A percentile compares a stretch with the other conserved stretches of the same genome.
Evolutionary conservation across 371 early-diverging fungal species (phyloP).

Genomic region (Batrachochytrium dendrobatidis): DNA sequence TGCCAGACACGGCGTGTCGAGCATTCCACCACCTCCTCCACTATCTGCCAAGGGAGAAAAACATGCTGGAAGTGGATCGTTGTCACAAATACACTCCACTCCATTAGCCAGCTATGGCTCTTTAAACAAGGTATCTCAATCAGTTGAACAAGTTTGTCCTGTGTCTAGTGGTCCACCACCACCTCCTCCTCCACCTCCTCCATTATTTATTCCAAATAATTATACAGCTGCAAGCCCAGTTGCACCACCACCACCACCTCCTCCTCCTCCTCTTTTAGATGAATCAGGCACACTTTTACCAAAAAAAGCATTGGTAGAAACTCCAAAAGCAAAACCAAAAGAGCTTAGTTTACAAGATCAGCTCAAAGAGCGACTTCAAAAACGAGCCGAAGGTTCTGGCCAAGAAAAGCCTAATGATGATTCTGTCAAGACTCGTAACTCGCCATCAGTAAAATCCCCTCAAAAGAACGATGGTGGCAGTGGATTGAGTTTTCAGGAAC

Average conservation of each 20-base stretch:
- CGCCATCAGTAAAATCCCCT: background rate
- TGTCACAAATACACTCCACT: background rate
- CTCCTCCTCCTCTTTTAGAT: background rate
- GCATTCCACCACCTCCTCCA: no score
- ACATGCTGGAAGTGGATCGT: background rate
- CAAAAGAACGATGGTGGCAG: background rate
- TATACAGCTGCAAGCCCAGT: background rate
- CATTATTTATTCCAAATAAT: background rate
- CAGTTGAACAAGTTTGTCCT: no score
- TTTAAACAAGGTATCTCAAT: no score
- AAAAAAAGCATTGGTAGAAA: background rate
- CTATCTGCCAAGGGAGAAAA: background rate
- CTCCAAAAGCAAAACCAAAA: background rate
- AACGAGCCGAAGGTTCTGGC: slow-evolving; percentile 3
- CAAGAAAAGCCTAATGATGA: background rate
- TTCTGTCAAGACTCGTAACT: background rate
- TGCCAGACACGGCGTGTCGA: no score
- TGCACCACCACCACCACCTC: slow-evolving; percentile 10
- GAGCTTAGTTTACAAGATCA: slow-evolving; percentile 10
- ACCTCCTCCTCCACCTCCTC: background rate
- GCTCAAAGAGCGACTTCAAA: background rate
- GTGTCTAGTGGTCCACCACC: background rate
- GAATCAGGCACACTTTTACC: background rate
- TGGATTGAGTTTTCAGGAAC: slow-evolving; percentile 6
- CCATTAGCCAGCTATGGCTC: background rate